Evolutionary conservation across 441 rosid genomes (phyloP).

Genomic region (Syzygium syzygioides): DNA sequence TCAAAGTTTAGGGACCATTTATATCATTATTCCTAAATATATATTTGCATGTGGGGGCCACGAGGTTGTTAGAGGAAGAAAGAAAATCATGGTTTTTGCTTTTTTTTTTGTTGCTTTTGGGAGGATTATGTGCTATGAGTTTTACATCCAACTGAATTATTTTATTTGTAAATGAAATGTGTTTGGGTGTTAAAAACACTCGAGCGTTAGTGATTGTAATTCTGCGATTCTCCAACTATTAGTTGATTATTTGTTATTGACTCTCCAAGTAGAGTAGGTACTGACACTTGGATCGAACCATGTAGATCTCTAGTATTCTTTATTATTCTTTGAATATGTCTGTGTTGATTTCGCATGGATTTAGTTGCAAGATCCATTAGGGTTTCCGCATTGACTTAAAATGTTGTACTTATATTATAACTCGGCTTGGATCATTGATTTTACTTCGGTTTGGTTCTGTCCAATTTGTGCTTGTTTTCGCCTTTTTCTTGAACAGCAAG

Average conservation of each 20-base stretch:
- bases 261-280: neutral
- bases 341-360: neutral
- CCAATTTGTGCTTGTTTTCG: too few species aligned
- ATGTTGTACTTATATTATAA: neutral
- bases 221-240: fast-evolving
- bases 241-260: neutral
- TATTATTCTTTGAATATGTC: neutral
- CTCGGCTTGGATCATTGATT: neutral
- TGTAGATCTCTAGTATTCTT: fast-evolving
- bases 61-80: neutral
- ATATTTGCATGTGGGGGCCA: neutral
- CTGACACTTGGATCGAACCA: neutral
- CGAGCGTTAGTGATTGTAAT: neutral
- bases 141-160: neutral
- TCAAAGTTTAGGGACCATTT: too few species aligned
- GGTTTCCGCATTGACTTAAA: neutral
- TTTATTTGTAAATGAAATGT: neutral
- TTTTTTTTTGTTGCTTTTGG: neutral
- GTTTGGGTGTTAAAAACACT: neutral
- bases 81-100: neutral
- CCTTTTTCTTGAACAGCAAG: too few species aligned
- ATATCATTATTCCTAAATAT: neutral
- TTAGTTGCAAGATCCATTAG: neutral
- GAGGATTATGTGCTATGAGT: neutral
- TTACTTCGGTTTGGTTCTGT: neutral